phyloP scores from a whole-genome alignment of 768 basidiomycete genomes.

The Rhodotorula diobovata region DNA sequence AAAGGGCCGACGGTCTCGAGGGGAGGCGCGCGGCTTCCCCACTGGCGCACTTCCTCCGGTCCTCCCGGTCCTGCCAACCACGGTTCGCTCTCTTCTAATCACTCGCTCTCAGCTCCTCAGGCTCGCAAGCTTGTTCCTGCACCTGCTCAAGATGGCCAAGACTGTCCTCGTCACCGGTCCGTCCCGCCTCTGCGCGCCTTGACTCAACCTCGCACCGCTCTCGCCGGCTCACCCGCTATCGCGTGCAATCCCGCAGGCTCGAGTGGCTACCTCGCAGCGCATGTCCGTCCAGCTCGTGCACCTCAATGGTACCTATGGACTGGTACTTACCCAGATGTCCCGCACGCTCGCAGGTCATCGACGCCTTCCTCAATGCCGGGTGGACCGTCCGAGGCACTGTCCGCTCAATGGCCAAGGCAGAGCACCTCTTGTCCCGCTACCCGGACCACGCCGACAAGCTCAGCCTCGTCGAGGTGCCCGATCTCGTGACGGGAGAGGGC shows the following conservation, averaged over 20 bases:
- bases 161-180: conserved; percentile 35
- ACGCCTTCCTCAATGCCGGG: conserved; percentile 24
- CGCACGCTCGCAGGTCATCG: conserved; percentile 12
- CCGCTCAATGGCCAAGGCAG: conserved; percentile 4
- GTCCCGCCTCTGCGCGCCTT: not conserved
- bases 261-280: conserved; percentile 29
- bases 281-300: conserved; percentile 24
- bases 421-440: conserved; percentile 20
- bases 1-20: not conserved
- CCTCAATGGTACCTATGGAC: accelerated
- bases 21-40: not conserved
- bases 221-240: not conserved
- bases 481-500: conserved; percentile 33
- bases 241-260: conserved; percentile 10
- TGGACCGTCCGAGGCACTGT: conserved; percentile 29
- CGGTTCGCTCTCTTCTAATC: not conserved
- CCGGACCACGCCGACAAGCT: conserved; percentile 13
- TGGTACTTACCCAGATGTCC: not conserved
- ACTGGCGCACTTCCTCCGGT: too few species aligned
- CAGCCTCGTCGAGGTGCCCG: conserved; percentile 28
- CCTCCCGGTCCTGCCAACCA: too few species aligned
- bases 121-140: too few species aligned
- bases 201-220: not conserved
- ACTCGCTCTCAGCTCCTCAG: not conserved
- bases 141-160: not conserved